A percentile compares a stretch with the other conserved stretches of the same genome.
phyloP scores from a whole-genome alignment of 192 early-diverging fungal species.

The Coemansia sp. region DNA sequence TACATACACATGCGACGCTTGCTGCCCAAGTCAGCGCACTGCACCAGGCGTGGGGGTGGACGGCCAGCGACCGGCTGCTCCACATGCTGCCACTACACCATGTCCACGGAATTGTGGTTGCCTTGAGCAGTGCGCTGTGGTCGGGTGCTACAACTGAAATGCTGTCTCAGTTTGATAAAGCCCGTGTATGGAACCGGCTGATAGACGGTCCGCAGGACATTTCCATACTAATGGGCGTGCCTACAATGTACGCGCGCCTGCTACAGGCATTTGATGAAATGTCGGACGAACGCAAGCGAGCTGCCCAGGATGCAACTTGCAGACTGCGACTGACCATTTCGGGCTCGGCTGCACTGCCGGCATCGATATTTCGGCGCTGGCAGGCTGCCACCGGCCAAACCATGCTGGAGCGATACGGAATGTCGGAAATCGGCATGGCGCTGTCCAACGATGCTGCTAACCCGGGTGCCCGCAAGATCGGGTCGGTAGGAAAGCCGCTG shows the following conservation, averaged over 20 bases:
- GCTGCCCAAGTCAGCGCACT: conserved; percentile 66
- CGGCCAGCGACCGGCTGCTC: conserved; percentile 62
- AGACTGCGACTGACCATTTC: conserved; percentile 76
- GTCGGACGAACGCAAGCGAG: conserved; percentile 26
- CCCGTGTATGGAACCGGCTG: conserved; percentile 64
- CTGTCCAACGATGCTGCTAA: conserved; percentile 57
- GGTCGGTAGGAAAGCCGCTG: conserved; percentile 74
- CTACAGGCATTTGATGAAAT: conserved; percentile 57
- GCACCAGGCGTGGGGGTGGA: conserved; percentile 70
- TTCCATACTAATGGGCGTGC: conserved; percentile 85
- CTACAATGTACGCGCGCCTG: conserved; percentile 82
- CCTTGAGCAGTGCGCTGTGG: conserved; percentile 65
- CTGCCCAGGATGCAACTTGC: conserved; percentile 53
- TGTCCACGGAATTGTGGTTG: conserved; percentile 67
- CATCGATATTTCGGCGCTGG: conserved; percentile 67
- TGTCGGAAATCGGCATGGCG: conserved; percentile 93
- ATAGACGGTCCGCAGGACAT: conserved; percentile 56
- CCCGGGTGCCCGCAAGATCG: conserved; percentile 35
- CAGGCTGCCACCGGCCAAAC: conserved; percentile 66
- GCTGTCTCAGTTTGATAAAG: conserved; percentile 64
- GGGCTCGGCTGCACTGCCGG: conserved; percentile 75
- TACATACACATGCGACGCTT: conserved; percentile 67
- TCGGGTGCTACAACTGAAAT: conserved; percentile 78
- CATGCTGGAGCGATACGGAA: conserved; percentile 84
- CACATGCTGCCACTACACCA: conserved; percentile 85